Evolutionary conservation across 2,329 filamentous ascomycete species (phyloP), one percentile per base, ranked within the genome.

Genomic region (Chaetomium globosum): DNA sequence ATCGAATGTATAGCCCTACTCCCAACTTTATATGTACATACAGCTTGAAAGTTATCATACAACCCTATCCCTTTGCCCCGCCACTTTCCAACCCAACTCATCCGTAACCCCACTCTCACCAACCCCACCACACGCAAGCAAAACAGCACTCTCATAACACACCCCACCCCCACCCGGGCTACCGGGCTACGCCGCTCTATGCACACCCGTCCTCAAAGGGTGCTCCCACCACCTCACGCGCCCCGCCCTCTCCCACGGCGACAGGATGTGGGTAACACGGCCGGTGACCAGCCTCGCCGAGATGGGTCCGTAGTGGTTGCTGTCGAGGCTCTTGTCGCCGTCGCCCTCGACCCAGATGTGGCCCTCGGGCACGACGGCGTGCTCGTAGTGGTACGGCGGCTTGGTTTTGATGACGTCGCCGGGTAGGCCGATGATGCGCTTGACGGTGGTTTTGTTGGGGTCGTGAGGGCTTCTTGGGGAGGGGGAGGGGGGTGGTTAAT

Each of bases 331-430:
- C 71, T 86, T 85, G 72, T 85, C 85, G 13, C 90, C 92, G 75
- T 99, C 95, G 1, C 95, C 95, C 75, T 98, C 94, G 0, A 99
- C 87, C 95, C 95, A 99, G 31, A 98, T 83, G 79, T 98, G 93
- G 21, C 92, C 92, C 68, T 83, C 83, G 5, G 93, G 94, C 26
- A 99, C 85, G 68, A 84, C 83, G 54, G 90, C 80, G 9, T 77
- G 81, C 1, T 79, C 71, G 19, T 82, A 75, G 9, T 85, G 82
- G 74, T 87, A 89, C 21, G 87, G 87, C 61, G 80, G 76, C 64
- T 85, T 82, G 49, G 90, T 90, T 63, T 80, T 82, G 33, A 98
- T 86, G 1, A 86, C 80, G 74, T 98, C 94, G 10, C 93, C 93
- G 60, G 89, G 88, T 4, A 97, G 73, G 0, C 86, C 95, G 30